These are phyloP conservation scores for Juncus inflexus DNA, from an alignment of 176 grass and related monocot genomes.

Conservation along the genomic window DNA sequence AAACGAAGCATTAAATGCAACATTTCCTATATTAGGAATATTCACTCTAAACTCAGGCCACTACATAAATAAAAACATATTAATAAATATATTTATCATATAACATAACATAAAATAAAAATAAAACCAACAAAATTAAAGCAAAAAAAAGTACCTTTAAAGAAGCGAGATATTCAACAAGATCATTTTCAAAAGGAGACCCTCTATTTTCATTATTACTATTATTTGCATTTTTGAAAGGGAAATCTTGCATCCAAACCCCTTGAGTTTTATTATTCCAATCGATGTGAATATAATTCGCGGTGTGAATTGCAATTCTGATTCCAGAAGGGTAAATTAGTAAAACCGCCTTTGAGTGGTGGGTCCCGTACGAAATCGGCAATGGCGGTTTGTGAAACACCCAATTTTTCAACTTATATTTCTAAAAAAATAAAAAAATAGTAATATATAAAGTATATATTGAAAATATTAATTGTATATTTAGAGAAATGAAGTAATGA, in stretches of 20 bases:
- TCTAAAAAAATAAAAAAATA: too few relatives aligned
- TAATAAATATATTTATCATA: too few relatives aligned
- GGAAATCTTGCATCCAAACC: constrained; percentile 93
- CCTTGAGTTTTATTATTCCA: constrained; percentile 98
- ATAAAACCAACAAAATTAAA: constrained; percentile 17
- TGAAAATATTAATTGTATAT: constrained; percentile 18
- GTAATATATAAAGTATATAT: constrained; percentile 15
- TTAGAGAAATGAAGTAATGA: not conserved
- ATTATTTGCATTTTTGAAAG: constrained; percentile 66
- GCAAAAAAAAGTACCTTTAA: constrained; percentile 56
- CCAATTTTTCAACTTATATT: constrained; percentile 40
- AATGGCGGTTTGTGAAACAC: constrained; percentile 77
- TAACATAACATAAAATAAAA: too few relatives aligned
- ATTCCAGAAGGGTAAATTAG: constrained; percentile 84
- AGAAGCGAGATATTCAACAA: constrained; percentile 76
- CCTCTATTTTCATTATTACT: constrained; percentile 28
- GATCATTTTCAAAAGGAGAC: constrained; percentile 68
- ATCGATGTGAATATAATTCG: constrained; percentile 96
- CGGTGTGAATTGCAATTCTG: constrained; percentile 85
- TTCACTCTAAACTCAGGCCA: constrained; percentile 73
- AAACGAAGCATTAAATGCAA: constrained; percentile 76
- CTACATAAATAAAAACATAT: constrained; percentile 39
- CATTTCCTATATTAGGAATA: constrained; percentile 66
- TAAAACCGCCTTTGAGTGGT: constrained; percentile 96
- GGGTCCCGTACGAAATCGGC: constrained; percentile 97